A percentile compares a stretch with the other conserved stretches of the same genome.
These are phyloP conservation scores for Colletotrichum phormii DNA, from an alignment of 2,329 filamentous ascomycete species.

Conservation along the genomic window DNA sequence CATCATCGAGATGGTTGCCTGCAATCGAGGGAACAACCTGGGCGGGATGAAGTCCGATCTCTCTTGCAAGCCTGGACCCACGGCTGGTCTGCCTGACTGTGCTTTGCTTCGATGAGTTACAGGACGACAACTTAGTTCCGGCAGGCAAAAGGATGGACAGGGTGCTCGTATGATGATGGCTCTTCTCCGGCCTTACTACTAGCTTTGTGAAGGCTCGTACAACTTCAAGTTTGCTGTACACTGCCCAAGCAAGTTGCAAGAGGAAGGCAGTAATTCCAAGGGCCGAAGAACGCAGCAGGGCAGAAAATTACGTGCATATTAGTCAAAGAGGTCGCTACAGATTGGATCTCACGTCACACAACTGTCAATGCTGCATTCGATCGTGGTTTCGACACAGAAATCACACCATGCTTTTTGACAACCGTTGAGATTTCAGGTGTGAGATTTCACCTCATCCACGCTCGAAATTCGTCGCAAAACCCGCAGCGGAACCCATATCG, in stretches of 20 bases:
- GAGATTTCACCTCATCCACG: too few relatives aligned
- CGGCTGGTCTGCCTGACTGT: background rate
- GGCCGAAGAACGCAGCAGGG: background rate
- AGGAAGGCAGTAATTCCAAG: background rate
- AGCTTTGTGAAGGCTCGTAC: too few relatives aligned
- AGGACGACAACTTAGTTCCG: background rate
- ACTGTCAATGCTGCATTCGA: background rate
- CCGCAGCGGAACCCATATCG: background rate
- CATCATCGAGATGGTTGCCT: background rate
- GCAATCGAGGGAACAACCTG: background rate
- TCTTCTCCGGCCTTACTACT: too few relatives aligned
- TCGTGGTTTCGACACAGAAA: background rate
- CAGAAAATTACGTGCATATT: background rate
- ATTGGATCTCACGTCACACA: background rate
- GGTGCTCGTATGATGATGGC: too few relatives aligned
- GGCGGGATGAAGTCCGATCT: background rate
- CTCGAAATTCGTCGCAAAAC: background rate
- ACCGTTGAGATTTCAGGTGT: too few relatives aligned
- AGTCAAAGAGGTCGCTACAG: background rate
- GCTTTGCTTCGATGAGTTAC: background rate
- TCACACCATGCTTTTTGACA: too few relatives aligned
- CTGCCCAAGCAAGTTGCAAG: too few relatives aligned
- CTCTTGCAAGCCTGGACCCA: background rate
- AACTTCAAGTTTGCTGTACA: too few relatives aligned
- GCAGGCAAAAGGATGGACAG: background rate